Percentiles rank a stretch among this genome's conserved stretches.
Evolutionary conservation across 495 filamentous ascomycete genomes (phyloP).

Genomic region (Pseudomonodictys pantanalensis): DNA sequence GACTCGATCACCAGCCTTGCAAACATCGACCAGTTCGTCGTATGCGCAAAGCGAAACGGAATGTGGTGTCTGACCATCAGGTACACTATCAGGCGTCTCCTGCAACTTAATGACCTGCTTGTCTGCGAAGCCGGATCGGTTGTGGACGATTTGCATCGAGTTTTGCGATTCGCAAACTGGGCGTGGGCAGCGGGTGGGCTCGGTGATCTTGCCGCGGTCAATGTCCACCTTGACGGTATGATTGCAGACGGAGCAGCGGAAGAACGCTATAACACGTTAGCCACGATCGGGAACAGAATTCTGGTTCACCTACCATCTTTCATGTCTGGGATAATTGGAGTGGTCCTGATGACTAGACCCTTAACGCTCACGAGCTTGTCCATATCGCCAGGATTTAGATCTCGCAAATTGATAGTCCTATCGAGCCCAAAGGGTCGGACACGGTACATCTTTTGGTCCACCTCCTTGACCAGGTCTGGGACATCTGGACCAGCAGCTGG

Average conservation of each 20-base stretch:
- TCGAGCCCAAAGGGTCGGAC: conserved; percentile 90
- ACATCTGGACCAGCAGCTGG: conserved; percentile 39
- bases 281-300: not conserved
- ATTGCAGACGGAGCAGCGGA: conserved; percentile 88
- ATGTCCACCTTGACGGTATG: conserved; percentile 87
- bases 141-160: conserved; percentile 97
- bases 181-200: conserved; percentile 87
- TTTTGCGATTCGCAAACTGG: conserved; percentile 79
- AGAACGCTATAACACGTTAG: conserved; percentile 56
- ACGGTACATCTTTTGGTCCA: conserved; percentile 72
- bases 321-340: conserved; percentile 97
- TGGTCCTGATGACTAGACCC: conserved; percentile 92
- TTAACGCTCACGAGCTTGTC: conserved; percentile 96
- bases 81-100: conserved; percentile 91
- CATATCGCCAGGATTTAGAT: conserved; percentile 94
- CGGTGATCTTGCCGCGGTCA: conserved; percentile 92
- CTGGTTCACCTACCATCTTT: conserved; percentile 59
- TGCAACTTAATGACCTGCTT: conserved; percentile 99
- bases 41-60: conserved; percentile 96
- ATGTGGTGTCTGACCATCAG: conserved; percentile 96
- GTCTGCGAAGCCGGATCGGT: conserved; percentile 89
- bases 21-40: conserved; percentile 94
- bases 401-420: conserved; percentile 82
- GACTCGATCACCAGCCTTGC: conserved; percentile 94
- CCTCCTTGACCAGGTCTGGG: conserved; percentile 61